phyloP scores from a whole-genome alignment of 768 basidiomycete species.

The Leccinum barrowsii region DNA sequence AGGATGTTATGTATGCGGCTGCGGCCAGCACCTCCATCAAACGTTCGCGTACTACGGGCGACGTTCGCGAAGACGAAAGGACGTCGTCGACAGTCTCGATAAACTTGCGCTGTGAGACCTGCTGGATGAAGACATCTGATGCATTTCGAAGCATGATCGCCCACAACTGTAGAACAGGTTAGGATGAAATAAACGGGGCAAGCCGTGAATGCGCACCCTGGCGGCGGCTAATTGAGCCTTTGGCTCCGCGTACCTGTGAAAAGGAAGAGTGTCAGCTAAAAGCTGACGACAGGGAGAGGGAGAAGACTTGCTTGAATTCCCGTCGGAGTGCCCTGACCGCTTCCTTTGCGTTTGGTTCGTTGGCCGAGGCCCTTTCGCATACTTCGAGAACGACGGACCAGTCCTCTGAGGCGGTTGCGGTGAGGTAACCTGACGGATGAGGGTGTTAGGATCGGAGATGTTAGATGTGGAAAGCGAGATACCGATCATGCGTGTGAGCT shows the following conservation, averaged over 20 bases:
- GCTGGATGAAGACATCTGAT: conserved; percentile 63
- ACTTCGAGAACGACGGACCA: conserved; percentile 82
- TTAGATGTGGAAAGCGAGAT: conserved; percentile 8
- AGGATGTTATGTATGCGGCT: conserved; percentile 53
- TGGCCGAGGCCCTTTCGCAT: conserved; percentile 76
- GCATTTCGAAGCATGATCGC: conserved; percentile 87
- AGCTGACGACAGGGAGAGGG: no score
- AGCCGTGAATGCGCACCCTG: conserved; percentile 44
- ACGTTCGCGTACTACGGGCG: conserved; percentile 78
- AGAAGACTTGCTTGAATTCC: no score
- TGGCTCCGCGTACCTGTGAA: conserved; percentile 65
- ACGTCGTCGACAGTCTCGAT: conserved; percentile 76
- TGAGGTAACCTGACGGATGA: conserved; percentile 55
- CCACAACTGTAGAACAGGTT: conserved; percentile 57
- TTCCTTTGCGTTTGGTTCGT: conserved; percentile 77
- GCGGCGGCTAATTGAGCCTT: conserved; percentile 74
- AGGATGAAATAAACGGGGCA: not conserved
- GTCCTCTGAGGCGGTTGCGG: conserved; percentile 77
- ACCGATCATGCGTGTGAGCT: conserved; percentile 74
- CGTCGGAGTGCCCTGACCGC: conserved; percentile 32
- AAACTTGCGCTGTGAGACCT: conserved; percentile 74
- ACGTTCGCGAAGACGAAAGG: conserved; percentile 55
- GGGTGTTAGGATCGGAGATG: not conserved
- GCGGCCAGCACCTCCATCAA: conserved; percentile 80
- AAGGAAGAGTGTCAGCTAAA: no score